These are phyloP conservation scores for Phytopythium boreale DNA, from an alignment of 352 stramenopile species.

Conservation along the genomic window DNA sequence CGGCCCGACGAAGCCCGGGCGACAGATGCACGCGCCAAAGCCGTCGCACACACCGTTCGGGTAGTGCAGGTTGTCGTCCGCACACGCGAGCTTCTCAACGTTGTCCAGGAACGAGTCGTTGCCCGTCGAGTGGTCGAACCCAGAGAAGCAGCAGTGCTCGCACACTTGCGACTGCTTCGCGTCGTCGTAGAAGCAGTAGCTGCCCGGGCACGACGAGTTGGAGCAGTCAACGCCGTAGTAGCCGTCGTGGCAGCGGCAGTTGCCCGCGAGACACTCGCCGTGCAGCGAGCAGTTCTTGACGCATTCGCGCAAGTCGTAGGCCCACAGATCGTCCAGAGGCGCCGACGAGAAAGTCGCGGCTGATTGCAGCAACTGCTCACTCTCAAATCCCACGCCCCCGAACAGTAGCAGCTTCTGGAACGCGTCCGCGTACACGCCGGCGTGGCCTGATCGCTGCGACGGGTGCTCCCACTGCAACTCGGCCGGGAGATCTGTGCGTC, in stretches of 20 bases:
- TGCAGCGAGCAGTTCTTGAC: conserved; percentile 93
- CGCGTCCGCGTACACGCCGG: conserved; percentile 69
- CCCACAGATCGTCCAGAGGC: conserved; percentile 89
- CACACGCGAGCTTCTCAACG: conserved; percentile 90
- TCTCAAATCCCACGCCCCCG: conserved; percentile 80
- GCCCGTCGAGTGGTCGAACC: conserved; percentile 71
- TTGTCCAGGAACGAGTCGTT: conserved; percentile 90
- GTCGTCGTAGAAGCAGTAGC: conserved; percentile 92
- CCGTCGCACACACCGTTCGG: conserved; percentile 95
- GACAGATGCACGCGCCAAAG: conserved; percentile 95
- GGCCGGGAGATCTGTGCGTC: conserved; percentile 44
- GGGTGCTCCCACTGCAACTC: conserved; percentile 84
- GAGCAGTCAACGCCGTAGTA: conserved; percentile 97
- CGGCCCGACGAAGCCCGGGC: conserved; percentile 89
- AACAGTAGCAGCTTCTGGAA: conserved; percentile 87
- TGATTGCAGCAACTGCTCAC: conserved; percentile 59
- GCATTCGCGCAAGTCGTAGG: conserved; percentile 89
- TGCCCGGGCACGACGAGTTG: conserved; percentile 93
- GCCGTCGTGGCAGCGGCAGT: conserved; percentile 92
- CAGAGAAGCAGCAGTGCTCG: conserved; percentile 92
- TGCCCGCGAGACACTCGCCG: conserved; percentile 90
- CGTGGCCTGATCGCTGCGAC: conserved; percentile 83
- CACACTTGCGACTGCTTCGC: conserved; percentile 83
- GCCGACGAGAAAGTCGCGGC: conserved; percentile 45
- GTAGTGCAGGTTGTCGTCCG: conserved; percentile 76